Base-by-base conservation (phyloP, 371 early-diverging fungal genomes). In the Parasitella parasitica region DNA sequence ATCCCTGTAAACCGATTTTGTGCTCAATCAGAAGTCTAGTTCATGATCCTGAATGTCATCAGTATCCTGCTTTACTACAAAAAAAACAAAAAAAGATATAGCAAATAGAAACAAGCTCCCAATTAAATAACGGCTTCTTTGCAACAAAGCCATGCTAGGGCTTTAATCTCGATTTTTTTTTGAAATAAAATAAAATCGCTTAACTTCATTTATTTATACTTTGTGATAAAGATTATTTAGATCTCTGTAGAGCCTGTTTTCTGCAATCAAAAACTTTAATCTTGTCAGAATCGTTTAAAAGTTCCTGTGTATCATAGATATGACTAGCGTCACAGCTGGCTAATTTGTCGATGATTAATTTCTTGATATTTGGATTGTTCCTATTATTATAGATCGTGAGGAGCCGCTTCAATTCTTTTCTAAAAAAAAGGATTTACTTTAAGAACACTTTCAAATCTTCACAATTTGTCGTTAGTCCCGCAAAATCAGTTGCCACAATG, bases 401-500 rank as follows among this genome's bases (percentile, higher is more conserved):
- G 62, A 48, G 50, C 50, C 61, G 59, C 50, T 48, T 59, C 57
- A 56, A 34, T 55, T 66, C 54, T 64, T 49, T 46, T 56, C 49
- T 49, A 12, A 55, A n/a, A n/a, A n/a, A n/a, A n/a, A n/a, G 37
- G 16, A 39, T 39, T 35, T 55, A 61, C 54, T 32, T 61, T 24
- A 63, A 56, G 18, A 63, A 49, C 41, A 39, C 39, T 52, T 54
- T 26, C 59, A 64, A 64, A 54, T 59, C 59, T 54, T 64, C 39
- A 37, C 54, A 13, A 64, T 64, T 58, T 27, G 59, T 64, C n/a
- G 54, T 64, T 46, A 54, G 43, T 16, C 64, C 59, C 52, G 59
- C 59, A 64, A 59, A 59, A 43, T 59, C 64, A 59, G 58, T 50
- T 53, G 18, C 59, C 18, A 64, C 59, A 54, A 64, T 64, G 49